Conservation (phyloP, 495 filamentous ascomycete genomes). For the Wilcoxina mikolae region DNA sequence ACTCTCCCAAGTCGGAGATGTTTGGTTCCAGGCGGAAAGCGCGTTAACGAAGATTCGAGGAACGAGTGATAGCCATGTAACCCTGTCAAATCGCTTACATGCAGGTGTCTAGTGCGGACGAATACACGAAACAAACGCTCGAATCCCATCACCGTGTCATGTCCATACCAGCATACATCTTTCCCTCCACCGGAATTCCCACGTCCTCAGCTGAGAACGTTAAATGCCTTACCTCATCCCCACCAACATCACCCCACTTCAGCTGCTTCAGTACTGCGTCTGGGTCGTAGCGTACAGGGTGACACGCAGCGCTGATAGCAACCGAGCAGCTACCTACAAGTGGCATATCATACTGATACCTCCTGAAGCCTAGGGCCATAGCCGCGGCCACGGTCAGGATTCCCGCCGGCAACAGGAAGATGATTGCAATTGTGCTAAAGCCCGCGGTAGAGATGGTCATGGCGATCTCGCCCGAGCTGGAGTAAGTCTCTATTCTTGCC, state of each 20-base stretch:
- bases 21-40: no score
- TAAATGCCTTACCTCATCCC: slow-evolving; percentile 2
- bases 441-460: background rate
- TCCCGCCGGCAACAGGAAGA: background rate
- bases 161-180: background rate
- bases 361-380: background rate
- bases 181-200: background rate
- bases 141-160: no score
- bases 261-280: background rate
- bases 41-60: no score
- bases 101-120: no score
- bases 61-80: no score
- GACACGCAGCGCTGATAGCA: slow-evolving; percentile 13
- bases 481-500: slow-evolving; percentile 13
- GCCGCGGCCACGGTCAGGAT: background rate
- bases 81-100: no score
- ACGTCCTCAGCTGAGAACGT: background rate
- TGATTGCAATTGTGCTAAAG: background rate
- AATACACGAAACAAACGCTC: no score
- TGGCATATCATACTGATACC: background rate
- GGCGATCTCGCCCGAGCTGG: background rate
- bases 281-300: background rate
- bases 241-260: slow-evolving; percentile 4
- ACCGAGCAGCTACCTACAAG: slow-evolving; percentile 7
- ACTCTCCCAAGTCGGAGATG: no score